phyloP scores from a whole-genome alignment of 345 rosid species.

The Excoecaria cochinchinensis region DNA sequence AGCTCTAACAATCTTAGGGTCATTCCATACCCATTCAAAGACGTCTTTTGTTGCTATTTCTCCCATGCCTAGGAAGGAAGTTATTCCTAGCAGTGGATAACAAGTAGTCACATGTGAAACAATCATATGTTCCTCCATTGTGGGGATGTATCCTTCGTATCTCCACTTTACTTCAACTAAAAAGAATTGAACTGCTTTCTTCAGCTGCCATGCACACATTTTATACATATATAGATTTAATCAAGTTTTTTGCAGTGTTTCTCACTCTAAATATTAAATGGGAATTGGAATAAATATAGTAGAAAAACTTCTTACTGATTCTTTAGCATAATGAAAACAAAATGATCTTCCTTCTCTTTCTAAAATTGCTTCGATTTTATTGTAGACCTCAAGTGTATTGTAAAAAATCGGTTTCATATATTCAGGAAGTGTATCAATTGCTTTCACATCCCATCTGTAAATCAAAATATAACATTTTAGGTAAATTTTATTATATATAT shows the following conservation, averaged over 20 bases:
- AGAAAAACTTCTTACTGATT: slow-evolving; percentile 3
- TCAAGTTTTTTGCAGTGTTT: background rate
- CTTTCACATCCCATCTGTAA: slow-evolving; percentile 14
- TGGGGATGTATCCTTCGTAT: slow-evolving; percentile 6
- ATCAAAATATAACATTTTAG: background rate
- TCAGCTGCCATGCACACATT: background rate
- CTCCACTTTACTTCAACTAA: slow-evolving; percentile 20
- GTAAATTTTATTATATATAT: no score
- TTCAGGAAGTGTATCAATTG: background rate
- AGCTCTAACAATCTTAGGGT: slow-evolving; percentile 13
- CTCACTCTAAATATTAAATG: background rate
- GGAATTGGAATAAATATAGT: background rate
- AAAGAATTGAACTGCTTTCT: background rate
- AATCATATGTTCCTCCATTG: slow-evolving; percentile 20
- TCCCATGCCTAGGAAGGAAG: slow-evolving; percentile 20
- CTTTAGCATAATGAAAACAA: background rate
- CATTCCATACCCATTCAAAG: slow-evolving; percentile 11
- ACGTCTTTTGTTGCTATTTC: slow-evolving; percentile 5
- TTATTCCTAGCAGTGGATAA: slow-evolving; percentile 3
- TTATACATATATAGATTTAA: no score
- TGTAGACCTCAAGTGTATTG: background rate
- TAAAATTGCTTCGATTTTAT: slow-evolving; percentile 3
- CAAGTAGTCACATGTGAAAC: background rate
- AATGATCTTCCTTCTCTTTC: slow-evolving; percentile 14
- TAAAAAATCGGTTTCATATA: background rate